Base-by-base conservation (phyloP, 2,329 filamentous ascomycete species). In the Penicillium decumbens region DNA sequence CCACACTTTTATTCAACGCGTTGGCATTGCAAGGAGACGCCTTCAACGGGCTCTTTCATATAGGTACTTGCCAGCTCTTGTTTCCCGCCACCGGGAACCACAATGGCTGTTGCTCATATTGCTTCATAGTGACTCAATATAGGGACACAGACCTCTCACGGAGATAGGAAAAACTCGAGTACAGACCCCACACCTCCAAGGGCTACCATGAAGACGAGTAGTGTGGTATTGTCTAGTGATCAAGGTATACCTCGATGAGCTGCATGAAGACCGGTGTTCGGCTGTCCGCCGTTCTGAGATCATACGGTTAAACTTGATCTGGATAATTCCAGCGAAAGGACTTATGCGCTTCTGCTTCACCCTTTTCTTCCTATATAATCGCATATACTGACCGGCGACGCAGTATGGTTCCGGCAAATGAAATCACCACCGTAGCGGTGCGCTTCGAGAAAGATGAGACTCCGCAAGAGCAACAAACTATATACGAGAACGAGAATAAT, bases 241-340 rank as follows among this genome's bases (percentile, higher is more conserved):
- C 69, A 71, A 71, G 69, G 69, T 71, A 71, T 63, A 65, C 64
- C 68, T 59, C 43, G 58, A 63, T 63, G 67, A 61, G 41, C 54
- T 65, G 68, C 69, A 68, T 70, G 66, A 61, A 65, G 68, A 70
- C 69, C 69, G 69, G 69, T 72, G 69, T 71, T 67, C 68, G 67
- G 52, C 57, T 57, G 45, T 30, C 53, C 51, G 61, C 59, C 61
- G 68, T 70, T 71, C 69, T 72, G 69, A 72, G 69, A 72, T 63
- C 58, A 72, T 69, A 72, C 69, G 69, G 69, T 72, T 70, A 62
- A 69, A 71, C 68, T 71, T 71, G 68, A 71, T 70, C 67, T 71
- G 68, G 68, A 66, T 68, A 71, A 72, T 68, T 68, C 69, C 69
- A 72, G 69, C 69, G 69, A 71, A 72, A 72, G 69, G 60, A 72